phyloP scores from a whole-genome alignment of 129 eudicot genomes.

The Helianthus tuberosus region DNA sequence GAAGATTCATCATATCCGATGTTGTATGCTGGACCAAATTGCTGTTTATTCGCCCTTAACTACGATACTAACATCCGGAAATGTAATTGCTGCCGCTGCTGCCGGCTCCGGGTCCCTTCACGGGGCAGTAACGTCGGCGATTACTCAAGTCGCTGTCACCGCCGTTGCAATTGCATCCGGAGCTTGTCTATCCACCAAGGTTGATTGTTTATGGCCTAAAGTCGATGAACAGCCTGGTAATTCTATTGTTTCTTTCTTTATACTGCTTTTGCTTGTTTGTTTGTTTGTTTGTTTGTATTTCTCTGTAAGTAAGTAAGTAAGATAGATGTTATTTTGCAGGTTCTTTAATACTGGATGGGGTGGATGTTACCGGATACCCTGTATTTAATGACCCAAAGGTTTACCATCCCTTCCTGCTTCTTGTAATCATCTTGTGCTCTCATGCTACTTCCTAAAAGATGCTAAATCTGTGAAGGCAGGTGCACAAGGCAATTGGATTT shows the following conservation, averaged over 20 bases:
- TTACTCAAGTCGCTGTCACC: constrained; percentile 89
- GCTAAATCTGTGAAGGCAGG: constrained; percentile 68
- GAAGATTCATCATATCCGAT: constrained; percentile 29
- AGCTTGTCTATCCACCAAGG: constrained; percentile 90
- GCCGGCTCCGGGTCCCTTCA: constrained; percentile 61
- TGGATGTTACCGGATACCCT: constrained; percentile 87
- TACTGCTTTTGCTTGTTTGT: background rate
- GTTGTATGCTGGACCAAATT: constrained; percentile 43
- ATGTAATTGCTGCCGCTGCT: constrained; percentile 62
- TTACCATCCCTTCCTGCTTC: constrained; percentile 40
- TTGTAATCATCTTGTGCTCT: constrained; percentile 4
- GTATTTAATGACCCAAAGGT: constrained; percentile 80
- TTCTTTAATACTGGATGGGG: constrained; percentile 80
- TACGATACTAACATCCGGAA: constrained; percentile 56
- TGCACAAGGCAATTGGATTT: constrained; percentile 92
- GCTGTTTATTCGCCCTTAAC: constrained; percentile 52
- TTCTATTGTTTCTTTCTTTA: background rate
- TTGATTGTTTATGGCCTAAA: constrained; percentile 88
- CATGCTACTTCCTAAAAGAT: constrained; percentile 34
- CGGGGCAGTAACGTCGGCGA: constrained; percentile 82
- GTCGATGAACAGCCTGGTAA: constrained; percentile 76
- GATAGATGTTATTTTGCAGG: constrained; percentile 43
- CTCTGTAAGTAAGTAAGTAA: no score
- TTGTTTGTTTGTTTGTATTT: background rate
- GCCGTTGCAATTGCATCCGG: constrained; percentile 95